Percentiles rank a stretch among this genome's conserved stretches.
These are phyloP conservation scores for Boletus insuetus DNA, from an alignment of 768 basidiomycete species.

Conservation along the genomic window DNA sequence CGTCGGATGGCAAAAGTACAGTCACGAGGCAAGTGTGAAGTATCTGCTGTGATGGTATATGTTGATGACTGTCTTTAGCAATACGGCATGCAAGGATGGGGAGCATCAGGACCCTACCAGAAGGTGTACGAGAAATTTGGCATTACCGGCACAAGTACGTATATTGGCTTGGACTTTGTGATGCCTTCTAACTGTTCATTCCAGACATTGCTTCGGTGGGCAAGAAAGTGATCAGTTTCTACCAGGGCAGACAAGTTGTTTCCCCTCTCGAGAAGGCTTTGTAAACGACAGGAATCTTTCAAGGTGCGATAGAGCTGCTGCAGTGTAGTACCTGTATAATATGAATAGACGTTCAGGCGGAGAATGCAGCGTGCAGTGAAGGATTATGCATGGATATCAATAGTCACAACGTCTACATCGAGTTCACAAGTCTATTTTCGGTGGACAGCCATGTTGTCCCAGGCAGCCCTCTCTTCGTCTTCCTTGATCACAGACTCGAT, in stretches of 20 bases:
- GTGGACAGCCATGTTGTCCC: slow-evolving; percentile 76
- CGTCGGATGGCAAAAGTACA: slow-evolving; percentile 85
- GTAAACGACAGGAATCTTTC: slow-evolving; percentile 19
- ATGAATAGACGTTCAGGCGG: slow-evolving; percentile 6
- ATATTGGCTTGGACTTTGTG: not conserved
- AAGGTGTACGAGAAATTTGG: slow-evolving; percentile 92
- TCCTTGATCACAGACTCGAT: slow-evolving; percentile 73
- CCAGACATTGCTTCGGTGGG: slow-evolving; percentile 75
- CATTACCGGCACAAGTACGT: slow-evolving; percentile 71
- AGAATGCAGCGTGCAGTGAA: not conserved
- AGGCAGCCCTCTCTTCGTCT: slow-evolving; percentile 69
- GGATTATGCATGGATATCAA: slow-evolving; percentile 18
- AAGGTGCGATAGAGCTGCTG: not conserved
- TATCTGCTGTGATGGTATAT: not conserved
- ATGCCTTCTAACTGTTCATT: slow-evolving; percentile 8
- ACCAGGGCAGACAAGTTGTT: slow-evolving; percentile 70
- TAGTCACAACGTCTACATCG: slow-evolving; percentile 25
- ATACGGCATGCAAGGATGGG: slow-evolving; percentile 74
- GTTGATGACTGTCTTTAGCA: slow-evolving; percentile 41
- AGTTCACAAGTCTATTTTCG: slow-evolving; percentile 51
- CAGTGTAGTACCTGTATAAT: slow-evolving; percentile 14
- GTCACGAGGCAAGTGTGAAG: slow-evolving; percentile 61
- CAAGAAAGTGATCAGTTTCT: slow-evolving; percentile 85
- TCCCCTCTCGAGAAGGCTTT: slow-evolving; percentile 80
- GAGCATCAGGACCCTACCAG: slow-evolving; percentile 86